Conservation (phyloP, 352 stramenopile species). For the Phytophthora colocasiae region DNA sequence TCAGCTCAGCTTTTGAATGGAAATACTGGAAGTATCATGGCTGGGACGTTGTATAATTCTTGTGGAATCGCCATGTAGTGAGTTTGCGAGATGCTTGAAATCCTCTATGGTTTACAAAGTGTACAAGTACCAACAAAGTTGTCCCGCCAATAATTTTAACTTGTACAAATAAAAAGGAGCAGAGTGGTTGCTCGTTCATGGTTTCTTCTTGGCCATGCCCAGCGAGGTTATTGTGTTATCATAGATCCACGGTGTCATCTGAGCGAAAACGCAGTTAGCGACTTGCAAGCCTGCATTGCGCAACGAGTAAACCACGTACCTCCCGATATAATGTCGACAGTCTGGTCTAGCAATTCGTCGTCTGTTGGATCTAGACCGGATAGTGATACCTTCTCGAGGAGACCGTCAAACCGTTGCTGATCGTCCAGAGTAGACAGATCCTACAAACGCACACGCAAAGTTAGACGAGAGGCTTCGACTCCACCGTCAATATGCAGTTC, state of each 20-base stretch:
- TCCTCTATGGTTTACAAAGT: too few species aligned
- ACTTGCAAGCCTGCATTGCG: background rate
- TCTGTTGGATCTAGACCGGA: conserved; percentile 69
- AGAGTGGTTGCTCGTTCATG: conserved; percentile 21
- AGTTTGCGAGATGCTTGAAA: background rate
- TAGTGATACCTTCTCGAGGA: conserved; percentile 70
- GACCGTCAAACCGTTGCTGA: conserved; percentile 66
- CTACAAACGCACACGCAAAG: conserved; percentile 26
- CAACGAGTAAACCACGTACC: conserved; percentile 28
- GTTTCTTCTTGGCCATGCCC: conserved; percentile 23
- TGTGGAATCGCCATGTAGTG: too few species aligned
- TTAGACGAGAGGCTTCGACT: conserved; percentile 13
- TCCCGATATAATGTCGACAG: conserved; percentile 55
- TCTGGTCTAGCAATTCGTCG: conserved; percentile 59
- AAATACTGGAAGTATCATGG: too few species aligned
- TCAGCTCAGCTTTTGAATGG: too few species aligned
- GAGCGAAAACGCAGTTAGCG: conserved; percentile 4
- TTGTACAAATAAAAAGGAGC: conserved; percentile 56
- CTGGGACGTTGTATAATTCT: too few species aligned
- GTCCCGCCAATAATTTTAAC: conserved; percentile 48
- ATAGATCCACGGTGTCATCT: conserved; percentile 61
- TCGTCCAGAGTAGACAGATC: conserved; percentile 62
- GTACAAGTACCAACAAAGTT: background rate
- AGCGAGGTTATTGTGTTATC: conserved; percentile 11
- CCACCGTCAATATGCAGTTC: conserved; percentile 2